Evolutionary conservation across 192 early-diverging fungal genomes (phyloP).

Genomic region (Coemansia sp.): DNA sequence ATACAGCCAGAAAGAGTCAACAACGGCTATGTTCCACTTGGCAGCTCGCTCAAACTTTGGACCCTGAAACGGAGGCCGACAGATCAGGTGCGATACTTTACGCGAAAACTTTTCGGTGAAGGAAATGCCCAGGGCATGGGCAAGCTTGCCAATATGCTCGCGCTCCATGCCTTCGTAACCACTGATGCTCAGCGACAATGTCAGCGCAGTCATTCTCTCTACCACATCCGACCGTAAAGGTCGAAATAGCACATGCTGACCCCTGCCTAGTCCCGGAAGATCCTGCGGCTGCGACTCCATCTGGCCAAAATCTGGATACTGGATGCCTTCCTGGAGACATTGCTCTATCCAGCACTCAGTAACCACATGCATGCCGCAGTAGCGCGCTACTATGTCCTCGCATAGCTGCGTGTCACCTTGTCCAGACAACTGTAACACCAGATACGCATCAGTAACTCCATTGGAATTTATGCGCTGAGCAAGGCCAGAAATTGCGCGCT

Average conservation of each 20-base stretch:
- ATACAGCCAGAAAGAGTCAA: conserved; percentile 60
- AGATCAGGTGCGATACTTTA: conserved; percentile 70
- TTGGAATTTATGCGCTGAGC: not conserved
- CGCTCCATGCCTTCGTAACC: conserved; percentile 62
- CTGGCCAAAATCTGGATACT: conserved; percentile 34
- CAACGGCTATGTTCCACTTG: conserved; percentile 69
- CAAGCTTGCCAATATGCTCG: conserved; percentile 56
- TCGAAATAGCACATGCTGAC: conserved; percentile 49
- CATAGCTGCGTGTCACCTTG: conserved; percentile 16
- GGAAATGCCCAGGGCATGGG: conserved; percentile 38
- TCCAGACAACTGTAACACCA: conserved; percentile 31
- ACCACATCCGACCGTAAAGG: conserved; percentile 14
- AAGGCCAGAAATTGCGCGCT: conserved; percentile 4
- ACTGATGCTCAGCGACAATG: conserved; percentile 51
- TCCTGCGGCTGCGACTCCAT: conserved; percentile 8
- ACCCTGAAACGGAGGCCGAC: conserved; percentile 59
- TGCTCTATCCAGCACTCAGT: conserved; percentile 64
- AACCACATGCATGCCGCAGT: conserved; percentile 38
- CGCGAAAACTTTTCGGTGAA: conserved; percentile 60
- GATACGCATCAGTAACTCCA: conserved; percentile 9
- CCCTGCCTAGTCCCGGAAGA: conserved; percentile 20
- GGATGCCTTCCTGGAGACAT: conserved; percentile 49
- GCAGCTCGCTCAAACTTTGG: conserved; percentile 73
- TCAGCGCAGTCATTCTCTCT: not conserved
- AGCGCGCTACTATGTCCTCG: conserved; percentile 1